Conservation (phyloP, 805 yeast genomes). For the Blastobotrys robertii region DNA sequence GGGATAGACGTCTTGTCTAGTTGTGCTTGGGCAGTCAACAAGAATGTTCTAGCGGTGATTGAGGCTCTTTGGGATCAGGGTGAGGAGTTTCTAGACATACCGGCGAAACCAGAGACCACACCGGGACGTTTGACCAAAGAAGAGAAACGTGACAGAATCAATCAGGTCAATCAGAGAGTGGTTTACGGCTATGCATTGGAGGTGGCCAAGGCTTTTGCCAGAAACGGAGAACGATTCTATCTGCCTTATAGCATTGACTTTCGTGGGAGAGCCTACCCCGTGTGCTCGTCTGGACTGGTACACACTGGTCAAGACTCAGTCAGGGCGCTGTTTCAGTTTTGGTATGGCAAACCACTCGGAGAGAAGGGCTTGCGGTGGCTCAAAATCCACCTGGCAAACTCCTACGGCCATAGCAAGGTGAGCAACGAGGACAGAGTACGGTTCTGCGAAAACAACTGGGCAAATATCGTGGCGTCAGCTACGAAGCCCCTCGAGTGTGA, state of each 20-base stretch:
- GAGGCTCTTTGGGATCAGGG: conserved; percentile 81
- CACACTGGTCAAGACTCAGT: conserved; percentile 52
- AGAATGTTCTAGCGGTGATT: conserved; percentile 54
- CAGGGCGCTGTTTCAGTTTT: conserved; percentile 45
- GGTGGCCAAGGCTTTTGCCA: conserved; percentile 77
- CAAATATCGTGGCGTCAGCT: conserved; percentile 38
- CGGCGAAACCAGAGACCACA: conserved; percentile 33
- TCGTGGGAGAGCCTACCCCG: conserved; percentile 54
- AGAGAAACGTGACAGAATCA: neutral
- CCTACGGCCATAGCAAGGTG: conserved; percentile 47
- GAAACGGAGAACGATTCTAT: conserved; percentile 41
- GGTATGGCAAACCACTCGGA: conserved; percentile 50
- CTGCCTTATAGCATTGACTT: conserved; percentile 57
- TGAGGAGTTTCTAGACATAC: conserved; percentile 55
- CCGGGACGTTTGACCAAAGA: neutral
- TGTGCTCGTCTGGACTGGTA: conserved; percentile 45
- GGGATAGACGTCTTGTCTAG: conserved; percentile 78
- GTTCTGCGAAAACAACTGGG: conserved; percentile 39
- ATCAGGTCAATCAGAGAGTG: conserved; percentile 2
- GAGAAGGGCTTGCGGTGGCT: conserved; percentile 45
- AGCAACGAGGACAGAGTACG: conserved; percentile 40
- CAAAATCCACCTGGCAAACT: conserved; percentile 50
- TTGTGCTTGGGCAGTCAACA: conserved; percentile 88
- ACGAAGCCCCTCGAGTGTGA: conserved; percentile 40
- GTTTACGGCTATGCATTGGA: conserved; percentile 36